Conservation (phyloP, 441 rosid species). For the Syzygium syzygioides region DNA sequence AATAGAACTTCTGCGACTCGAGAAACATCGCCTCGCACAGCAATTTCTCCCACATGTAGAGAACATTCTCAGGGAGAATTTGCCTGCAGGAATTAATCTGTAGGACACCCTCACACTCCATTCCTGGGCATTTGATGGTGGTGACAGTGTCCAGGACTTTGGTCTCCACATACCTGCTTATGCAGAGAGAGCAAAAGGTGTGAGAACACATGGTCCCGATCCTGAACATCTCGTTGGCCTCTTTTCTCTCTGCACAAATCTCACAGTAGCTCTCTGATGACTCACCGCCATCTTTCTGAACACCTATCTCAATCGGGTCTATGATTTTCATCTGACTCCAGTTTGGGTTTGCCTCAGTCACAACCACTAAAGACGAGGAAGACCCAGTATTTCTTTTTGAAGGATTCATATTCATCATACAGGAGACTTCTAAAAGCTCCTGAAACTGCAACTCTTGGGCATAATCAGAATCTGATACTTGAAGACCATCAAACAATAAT, state of each 20-base stretch:
- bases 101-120: not conserved
- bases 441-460: not conserved
- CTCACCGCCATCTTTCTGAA: too few relatives aligned
- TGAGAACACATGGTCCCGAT: too few relatives aligned
- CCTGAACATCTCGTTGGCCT: too few relatives aligned
- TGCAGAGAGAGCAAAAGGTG: too few relatives aligned
- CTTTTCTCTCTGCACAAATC: too few relatives aligned
- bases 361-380: not conserved
- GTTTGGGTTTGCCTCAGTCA: not conserved
- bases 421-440: not conserved
- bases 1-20: not conserved
- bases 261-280: too few relatives aligned
- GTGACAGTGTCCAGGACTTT: not conserved
- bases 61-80: not conserved
- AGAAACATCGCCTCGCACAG: not conserved
- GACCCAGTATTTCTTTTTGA: not conserved
- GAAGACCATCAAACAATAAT: not conserved
- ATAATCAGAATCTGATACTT: not conserved
- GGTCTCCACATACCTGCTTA: too few relatives aligned
- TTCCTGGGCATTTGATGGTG: not conserved
- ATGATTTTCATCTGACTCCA: not conserved
- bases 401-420: not conserved
- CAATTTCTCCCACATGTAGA: not conserved
- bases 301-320: too few relatives aligned
- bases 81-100: not conserved